Percentiles rank a stretch among this genome's conserved stretches.
phyloP scores from a whole-genome alignment of 192 early-diverging fungal genomes.

The Backusella luteola region DNA sequence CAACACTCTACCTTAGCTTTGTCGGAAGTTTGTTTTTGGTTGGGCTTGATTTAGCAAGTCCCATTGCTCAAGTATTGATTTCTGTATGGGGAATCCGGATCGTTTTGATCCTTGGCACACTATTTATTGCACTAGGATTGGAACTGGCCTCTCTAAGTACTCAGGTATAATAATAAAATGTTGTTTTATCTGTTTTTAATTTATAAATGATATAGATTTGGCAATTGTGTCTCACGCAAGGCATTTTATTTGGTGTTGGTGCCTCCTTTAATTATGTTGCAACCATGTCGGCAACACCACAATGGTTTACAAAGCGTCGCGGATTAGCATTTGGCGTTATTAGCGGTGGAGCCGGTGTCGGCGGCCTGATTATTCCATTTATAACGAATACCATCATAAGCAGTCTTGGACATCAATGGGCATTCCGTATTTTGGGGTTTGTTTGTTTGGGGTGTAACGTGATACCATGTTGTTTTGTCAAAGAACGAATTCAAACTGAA shows the following conservation, averaged over 20 bases:
- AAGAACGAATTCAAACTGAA: slow-evolving; percentile 4
- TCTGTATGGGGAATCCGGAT: slow-evolving; percentile 9
- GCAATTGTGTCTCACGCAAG: slow-evolving; percentile 61
- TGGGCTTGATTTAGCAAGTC: slow-evolving; percentile 11
- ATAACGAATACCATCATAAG: slow-evolving; percentile 54
- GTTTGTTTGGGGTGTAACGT: slow-evolving; percentile 7
- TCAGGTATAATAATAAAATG: background rate
- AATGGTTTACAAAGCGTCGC: slow-evolving; percentile 57
- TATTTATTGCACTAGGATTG: slow-evolving; percentile 11
- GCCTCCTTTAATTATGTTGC: slow-evolving; percentile 23
- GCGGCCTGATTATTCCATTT: slow-evolving; percentile 63
- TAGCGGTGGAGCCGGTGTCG: slow-evolving; percentile 64
- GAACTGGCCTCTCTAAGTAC: slow-evolving; percentile 15
- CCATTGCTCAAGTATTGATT: slow-evolving; percentile 16
- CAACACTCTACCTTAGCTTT: slow-evolving; percentile 14
- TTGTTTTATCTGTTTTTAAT: background rate
- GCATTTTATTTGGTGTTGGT: slow-evolving; percentile 55
- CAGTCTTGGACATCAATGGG: slow-evolving; percentile 51
- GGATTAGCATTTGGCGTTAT: slow-evolving; percentile 55
- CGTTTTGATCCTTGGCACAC: slow-evolving; percentile 1
- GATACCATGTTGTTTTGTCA: slow-evolving; percentile 7
- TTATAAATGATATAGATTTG: slow-evolving; percentile 37
- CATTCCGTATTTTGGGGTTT: slow-evolving; percentile 29
- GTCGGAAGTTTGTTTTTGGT: slow-evolving; percentile 18
- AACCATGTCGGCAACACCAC: slow-evolving; percentile 40